phyloP scores from a whole-genome alignment of 1,284 basidiomycete genomes.

The Cutaneotrichosporon cavernicola region DNA sequence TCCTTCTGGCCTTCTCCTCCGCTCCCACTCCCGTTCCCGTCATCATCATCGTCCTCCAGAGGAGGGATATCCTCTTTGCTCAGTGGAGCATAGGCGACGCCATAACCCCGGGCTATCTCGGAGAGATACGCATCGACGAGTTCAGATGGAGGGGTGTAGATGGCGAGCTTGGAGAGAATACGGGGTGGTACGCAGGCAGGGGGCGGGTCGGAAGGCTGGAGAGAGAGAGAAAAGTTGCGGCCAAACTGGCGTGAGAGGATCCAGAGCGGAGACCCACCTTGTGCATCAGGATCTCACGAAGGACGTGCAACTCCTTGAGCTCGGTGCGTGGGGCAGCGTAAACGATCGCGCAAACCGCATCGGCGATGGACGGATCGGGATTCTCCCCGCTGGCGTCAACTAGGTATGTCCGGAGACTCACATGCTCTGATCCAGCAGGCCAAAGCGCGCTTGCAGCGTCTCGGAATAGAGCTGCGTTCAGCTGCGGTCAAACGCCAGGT shows the following conservation, averaged over 20 bases:
- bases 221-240: constrained; percentile 44
- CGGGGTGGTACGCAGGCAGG: constrained; percentile 59
- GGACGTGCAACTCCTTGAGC: constrained; percentile 84
- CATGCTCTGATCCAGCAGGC: constrained; percentile 66
- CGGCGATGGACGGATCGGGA: constrained; percentile 75
- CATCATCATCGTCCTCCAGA: constrained; percentile 25
- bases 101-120: constrained; percentile 85
- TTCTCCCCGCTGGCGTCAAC: constrained; percentile 62
- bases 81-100: constrained; percentile 62
- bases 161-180: constrained; percentile 62
- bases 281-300: constrained; percentile 91
- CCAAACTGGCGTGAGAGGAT: constrained; percentile 39
- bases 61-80: constrained; percentile 5
- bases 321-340: constrained; percentile 88
- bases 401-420: constrained; percentile 18
- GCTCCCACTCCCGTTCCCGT: constrained; percentile 43
- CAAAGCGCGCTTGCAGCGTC: constrained; percentile 86
- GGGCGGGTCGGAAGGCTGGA: constrained; percentile 52
- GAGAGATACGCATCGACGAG: constrained; percentile 82
- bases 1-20: constrained; percentile 12
- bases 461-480: constrained; percentile 72
- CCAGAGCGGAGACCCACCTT: constrained; percentile 51
- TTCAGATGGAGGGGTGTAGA: constrained; percentile 67
- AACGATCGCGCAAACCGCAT: constrained; percentile 74
- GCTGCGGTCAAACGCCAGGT: background rate